Percentiles rank a stretch among this genome's conserved stretches.
Evolutionary conservation across 176 grass and related monocot genomes (phyloP).

Genomic region (Bolboschoenus planiculmis): DNA sequence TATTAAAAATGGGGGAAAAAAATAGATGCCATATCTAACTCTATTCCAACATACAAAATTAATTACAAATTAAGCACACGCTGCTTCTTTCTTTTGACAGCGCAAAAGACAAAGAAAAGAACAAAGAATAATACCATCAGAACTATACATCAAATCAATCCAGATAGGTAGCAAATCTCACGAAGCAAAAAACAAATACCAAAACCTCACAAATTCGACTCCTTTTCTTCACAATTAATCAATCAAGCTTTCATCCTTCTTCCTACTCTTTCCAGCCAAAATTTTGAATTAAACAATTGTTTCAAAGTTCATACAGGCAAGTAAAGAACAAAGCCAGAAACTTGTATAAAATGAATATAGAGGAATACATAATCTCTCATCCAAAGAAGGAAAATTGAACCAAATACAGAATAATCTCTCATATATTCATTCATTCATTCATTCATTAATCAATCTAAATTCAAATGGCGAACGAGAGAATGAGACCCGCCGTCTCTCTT

Average conservation of each 20-base stretch:
- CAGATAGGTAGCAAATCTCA: not conserved
- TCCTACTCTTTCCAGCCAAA: slow-evolving; percentile 25
- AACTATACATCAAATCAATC: not conserved
- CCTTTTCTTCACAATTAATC: slow-evolving; percentile 34
- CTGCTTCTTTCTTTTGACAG: not conserved
- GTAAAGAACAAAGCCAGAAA: slow-evolving; percentile 42
- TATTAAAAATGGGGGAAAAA: too few relatives aligned
- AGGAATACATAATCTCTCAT: slow-evolving; percentile 15
- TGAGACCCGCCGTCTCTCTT: slow-evolving; percentile 45
- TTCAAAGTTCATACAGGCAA: slow-evolving; percentile 28
- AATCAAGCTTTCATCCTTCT: not conserved
- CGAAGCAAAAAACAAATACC: slow-evolving; percentile 8
- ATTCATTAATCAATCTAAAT: not conserved
- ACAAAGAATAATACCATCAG: not conserved
- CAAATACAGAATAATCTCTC: not conserved
- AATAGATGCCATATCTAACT: not conserved
- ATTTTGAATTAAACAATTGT: not conserved
- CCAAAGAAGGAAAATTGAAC: not conserved
- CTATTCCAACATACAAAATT: not conserved
- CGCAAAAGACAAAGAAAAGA: not conserved
- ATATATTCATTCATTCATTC: not conserved
- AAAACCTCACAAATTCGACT: slow-evolving; percentile 13
- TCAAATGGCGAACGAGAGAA: slow-evolving; percentile 30
- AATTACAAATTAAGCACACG: not conserved
- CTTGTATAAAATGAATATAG: not conserved